Percentiles rank a stretch among this genome's conserved stretches.
Conservation (phyloP, 495 filamentous ascomycete species). For the Aspergillus leporis region DNA sequence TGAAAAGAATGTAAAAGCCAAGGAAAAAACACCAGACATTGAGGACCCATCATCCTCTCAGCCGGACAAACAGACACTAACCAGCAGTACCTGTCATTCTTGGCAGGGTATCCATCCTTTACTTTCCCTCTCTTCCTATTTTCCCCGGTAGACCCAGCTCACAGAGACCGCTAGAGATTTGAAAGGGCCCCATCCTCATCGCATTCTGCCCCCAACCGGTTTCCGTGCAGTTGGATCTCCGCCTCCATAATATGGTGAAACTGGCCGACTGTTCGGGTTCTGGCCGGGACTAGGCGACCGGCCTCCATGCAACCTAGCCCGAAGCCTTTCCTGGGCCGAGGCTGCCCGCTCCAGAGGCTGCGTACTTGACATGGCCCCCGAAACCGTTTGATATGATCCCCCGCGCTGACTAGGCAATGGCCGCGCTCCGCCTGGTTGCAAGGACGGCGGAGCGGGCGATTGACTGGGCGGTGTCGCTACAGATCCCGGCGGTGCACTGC, state of each 20-base stretch:
- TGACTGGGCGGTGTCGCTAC: slow-evolving; percentile 18
- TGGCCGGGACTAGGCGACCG: slow-evolving; percentile 40
- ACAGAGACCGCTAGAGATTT: background rate
- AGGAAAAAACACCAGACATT: background rate
- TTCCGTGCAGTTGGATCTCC: slow-evolving; percentile 38
- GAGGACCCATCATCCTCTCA: background rate
- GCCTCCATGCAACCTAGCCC: slow-evolving; percentile 63
- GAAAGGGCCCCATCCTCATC: background rate
- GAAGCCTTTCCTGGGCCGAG: slow-evolving; percentile 67
- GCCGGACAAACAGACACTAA: slow-evolving; percentile 2
- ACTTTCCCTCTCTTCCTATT: background rate
- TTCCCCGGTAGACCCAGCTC: background rate
- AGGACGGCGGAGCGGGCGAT: slow-evolving; percentile 20
- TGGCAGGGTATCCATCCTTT: background rate
- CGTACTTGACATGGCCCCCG: slow-evolving; percentile 21
- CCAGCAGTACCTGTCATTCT: slow-evolving; percentile 9
- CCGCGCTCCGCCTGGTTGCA: slow-evolving; percentile 48
- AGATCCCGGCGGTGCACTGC: slow-evolving; percentile 16
- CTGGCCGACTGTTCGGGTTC: slow-evolving; percentile 17
- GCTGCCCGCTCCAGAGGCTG: slow-evolving; percentile 50
- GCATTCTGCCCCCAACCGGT: slow-evolving; percentile 32
- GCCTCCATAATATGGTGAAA: slow-evolving; percentile 18
- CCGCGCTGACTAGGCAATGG: slow-evolving; percentile 69
- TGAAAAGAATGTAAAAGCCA: background rate
- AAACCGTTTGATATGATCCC: slow-evolving; percentile 65